Base-by-base conservation (phyloP, 768 basidiomycete genomes). In the Hericium coralloides region DNA sequence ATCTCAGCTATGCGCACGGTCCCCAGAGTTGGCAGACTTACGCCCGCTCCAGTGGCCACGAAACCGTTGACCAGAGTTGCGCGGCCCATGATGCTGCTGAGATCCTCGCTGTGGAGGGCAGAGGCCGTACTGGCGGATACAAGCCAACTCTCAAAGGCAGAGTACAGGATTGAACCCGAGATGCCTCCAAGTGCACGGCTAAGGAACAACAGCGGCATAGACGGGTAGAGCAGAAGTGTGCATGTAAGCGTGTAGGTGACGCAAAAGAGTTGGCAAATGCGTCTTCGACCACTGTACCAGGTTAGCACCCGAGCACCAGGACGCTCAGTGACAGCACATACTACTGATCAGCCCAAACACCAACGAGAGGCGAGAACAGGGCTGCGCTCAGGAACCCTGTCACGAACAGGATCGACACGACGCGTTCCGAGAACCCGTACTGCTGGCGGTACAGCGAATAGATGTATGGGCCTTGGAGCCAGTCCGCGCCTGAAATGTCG, bases 261-360 rank as follows among this genome's bases (percentile, higher is more conserved):
- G 67, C 88, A 89, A 70, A 89, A 90, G 17, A 77, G 70, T n/a
- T 87, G 74, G 59, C 87, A 89, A 14, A 89, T 67, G 56, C 73
- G 78, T 58, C 79, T 81, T 12, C 89, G 79, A 14, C 88, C 89
- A 61, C 87, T 88, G 60, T 9, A 56, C 15, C 14, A 17, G 2
- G 10, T 9, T 14, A 48, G 36, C 20, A 14, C 20, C 14, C 57
- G 18, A 7, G 14, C 17, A 4, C 43, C 20, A 17, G 15, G 64
- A 39, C 8, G 9, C 17, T 10, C 14, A 31, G 17, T 52, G 26
- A 43, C 48, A 39, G 63, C 7, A 75, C 83, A 58, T 59, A 84
- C 87, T 86, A 77, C 66, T 85, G 81, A 66, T 89, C 88, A 8
- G 87, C 89, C 87, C 85, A 88, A 10, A 80, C 81, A 9, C 88